Base-by-base conservation (phyloP, 805 yeast species). In the Lachancea sp. region DNA sequence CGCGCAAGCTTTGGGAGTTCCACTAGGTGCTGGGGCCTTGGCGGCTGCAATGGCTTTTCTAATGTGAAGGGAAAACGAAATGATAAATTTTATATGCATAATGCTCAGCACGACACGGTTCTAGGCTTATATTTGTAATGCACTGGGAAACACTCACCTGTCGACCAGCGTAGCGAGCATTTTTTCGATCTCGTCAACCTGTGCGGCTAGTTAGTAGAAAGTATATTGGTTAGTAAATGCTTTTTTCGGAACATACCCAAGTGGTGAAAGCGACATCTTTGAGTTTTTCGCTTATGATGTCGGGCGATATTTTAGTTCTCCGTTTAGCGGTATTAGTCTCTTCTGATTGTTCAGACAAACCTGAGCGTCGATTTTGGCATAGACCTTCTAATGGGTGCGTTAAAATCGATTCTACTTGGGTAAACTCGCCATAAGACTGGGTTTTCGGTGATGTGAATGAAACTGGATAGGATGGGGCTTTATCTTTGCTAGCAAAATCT, bases 261-360 rank as follows among this genome's bases (percentile, higher is more conserved):
- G 50, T 52, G 46, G 55, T 46, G 31, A 62, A 62, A 8, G 50
- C 42, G 17, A 45, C 47, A 40, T 62, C 63, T 12, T 52, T 48
- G 12, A 62, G 36, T 42, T 54, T 61, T 33, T 47, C 27, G 41
- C 49, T 49, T 17, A 62, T 49, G 34, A 38, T 29, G 38, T 54
- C 47, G 52, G 52, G 17, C 7, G 50, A 32, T 15, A 44, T 38
- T 12, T 3, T 30, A 2, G 44, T 38, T 11, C 34, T 32, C 16
- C 13, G 10, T 18, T 10, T 10, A 31, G 5, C 22, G 8, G 16
- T 3, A 10, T 8, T 19, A 25, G 36, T 3, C 19, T 36, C 13
- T 22, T 36, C 25, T 3, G 22, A 8, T 16, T 25, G 12, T 4
- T 13, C 8, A n/a, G 18, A 15, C 17, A 13, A 18, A 7, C 9